These are phyloP conservation scores for Geosmithia putterillii DNA, from an alignment of 2,329 filamentous ascomycete species.

Conservation along the genomic window DNA sequence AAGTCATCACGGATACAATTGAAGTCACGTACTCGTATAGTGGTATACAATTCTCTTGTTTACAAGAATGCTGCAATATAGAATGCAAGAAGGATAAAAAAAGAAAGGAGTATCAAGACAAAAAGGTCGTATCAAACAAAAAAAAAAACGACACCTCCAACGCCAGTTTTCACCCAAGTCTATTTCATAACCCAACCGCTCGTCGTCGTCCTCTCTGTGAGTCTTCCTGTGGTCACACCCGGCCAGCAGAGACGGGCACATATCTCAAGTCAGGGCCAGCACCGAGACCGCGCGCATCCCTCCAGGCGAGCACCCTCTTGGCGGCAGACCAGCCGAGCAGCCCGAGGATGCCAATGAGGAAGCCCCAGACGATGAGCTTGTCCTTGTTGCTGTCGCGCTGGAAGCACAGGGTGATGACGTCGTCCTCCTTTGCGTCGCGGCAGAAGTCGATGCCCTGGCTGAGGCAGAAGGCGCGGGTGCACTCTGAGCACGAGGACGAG, in stretches of 20 bases:
- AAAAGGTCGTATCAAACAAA: too few relatives aligned
- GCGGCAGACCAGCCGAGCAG: constrained; percentile 48
- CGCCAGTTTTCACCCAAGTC: too few relatives aligned
- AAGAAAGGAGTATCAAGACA: too few relatives aligned
- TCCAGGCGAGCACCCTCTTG: constrained; percentile 32
- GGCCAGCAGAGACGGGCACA: constrained; percentile 10
- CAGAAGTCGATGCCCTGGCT: constrained; percentile 49
- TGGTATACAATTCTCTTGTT: too few relatives aligned
- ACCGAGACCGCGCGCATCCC: constrained; percentile 15
- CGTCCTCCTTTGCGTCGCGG: constrained; percentile 47
- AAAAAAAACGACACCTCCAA: too few relatives aligned
- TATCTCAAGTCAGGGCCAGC: constrained; percentile 17
- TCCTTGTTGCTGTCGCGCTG: constrained; percentile 57
- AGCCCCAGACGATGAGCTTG: constrained; percentile 52
- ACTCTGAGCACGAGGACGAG: constrained; percentile 40
- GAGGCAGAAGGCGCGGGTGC: constrained; percentile 54
- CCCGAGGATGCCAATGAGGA: constrained; percentile 45
- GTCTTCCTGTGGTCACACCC: too few relatives aligned
- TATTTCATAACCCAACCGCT: too few relatives aligned
- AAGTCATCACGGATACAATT: too few relatives aligned
- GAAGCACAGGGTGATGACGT: constrained; percentile 52
- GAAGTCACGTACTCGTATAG: too few relatives aligned
- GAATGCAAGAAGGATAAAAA: too few relatives aligned
- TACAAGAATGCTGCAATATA: too few relatives aligned
- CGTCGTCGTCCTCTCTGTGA: too few relatives aligned